Base-by-base conservation (phyloP, 2,329 filamentous ascomycete genomes). In the Blastomyces emzantsi region DNA sequence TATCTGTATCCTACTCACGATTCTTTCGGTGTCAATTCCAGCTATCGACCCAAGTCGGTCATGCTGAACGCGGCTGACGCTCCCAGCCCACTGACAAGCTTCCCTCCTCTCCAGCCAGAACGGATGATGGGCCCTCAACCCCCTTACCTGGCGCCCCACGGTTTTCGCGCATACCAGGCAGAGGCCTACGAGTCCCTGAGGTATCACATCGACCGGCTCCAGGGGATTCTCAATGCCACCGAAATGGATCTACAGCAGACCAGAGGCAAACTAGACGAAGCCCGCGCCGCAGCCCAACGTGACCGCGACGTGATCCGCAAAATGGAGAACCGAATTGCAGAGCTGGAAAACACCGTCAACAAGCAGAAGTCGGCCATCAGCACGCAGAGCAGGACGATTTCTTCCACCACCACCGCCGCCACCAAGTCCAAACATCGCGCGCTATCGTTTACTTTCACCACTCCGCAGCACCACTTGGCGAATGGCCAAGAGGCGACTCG, bases 311-410 rank as follows among this genome's bases (percentile, higher is more conserved):
- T 55, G 9, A 66, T 64, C 25, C 62, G 55, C 11, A 54, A 41
- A 2, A 62, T 69, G 8, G 60, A 66, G n/a, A 30, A 28, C 1
- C 66, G 66, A 19, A 61, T 71, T 25, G 64, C 59, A 13, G 64
- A 67, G 30, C 59, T 72, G 39, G 66, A 71, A 28, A 63, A 64
- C 0, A 60, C 69, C 3, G 58, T 72, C 9, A 33, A 64, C 25
- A 69, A 65, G 59, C 69, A 72, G 62, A 68, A 68, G 54, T 41
- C 62, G 3, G 70, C 70, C 0, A 70, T 73, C n/a, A 66, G 59
- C 17, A 69, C 68, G n/a, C 69, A 71, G 58, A 72, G 69, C 56
- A 69, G 66, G 62, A 68, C 71, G 0, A 72, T 73, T 41, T 67
- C 71, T 28, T 67, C 72, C 54, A 70, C 70, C 22, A 63, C 25